phyloP scores from a whole-genome alignment of 176 grass and related monocot species.

The Juncus effusus region DNA sequence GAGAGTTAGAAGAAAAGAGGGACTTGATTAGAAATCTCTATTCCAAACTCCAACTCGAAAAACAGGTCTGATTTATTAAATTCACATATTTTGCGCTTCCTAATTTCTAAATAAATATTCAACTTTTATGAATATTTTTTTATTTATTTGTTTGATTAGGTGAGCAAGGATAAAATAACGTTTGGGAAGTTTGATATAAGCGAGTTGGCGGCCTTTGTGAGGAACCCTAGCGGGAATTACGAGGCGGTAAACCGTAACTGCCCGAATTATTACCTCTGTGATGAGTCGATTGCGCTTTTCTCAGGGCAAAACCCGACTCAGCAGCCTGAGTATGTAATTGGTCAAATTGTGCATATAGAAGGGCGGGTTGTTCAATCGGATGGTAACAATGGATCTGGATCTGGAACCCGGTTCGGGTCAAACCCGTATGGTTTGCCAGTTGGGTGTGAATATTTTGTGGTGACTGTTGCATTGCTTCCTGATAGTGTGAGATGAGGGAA shows the following conservation, averaged over 20 bases:
- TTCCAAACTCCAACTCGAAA: conserved; percentile 74
- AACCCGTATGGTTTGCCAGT: conserved; percentile 54
- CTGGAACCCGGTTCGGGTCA: conserved; percentile 20
- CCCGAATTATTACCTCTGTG: conserved; percentile 81
- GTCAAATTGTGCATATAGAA: conserved; percentile 96
- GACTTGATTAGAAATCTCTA: conserved; percentile 56
- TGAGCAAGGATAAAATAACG: conserved; percentile 93
- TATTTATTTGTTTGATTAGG: conserved; percentile 32
- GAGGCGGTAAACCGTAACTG: conserved; percentile 67
- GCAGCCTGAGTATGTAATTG: conserved; percentile 65
- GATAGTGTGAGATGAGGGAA: conserved; percentile 83
- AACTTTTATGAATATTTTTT: not conserved
- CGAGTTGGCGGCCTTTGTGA: conserved; percentile 70
- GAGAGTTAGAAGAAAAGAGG: conserved; percentile 80
- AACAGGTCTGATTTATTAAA: conserved; percentile 49
- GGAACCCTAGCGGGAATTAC: conserved; percentile 65
- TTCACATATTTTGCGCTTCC: not conserved
- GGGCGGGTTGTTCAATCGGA: conserved; percentile 26
- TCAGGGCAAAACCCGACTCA: conserved; percentile 48
- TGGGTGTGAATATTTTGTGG: conserved; percentile 90
- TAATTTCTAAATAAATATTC: conserved; percentile 2
- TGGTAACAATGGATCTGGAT: conserved; percentile 27
- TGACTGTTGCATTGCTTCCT: conserved; percentile 91
- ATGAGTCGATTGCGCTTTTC: conserved; percentile 90
- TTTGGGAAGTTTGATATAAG: conserved; percentile 75